phyloP scores from a whole-genome alignment of 2,329 filamentous ascomycete species.

The Ophiostoma quercus region DNA sequence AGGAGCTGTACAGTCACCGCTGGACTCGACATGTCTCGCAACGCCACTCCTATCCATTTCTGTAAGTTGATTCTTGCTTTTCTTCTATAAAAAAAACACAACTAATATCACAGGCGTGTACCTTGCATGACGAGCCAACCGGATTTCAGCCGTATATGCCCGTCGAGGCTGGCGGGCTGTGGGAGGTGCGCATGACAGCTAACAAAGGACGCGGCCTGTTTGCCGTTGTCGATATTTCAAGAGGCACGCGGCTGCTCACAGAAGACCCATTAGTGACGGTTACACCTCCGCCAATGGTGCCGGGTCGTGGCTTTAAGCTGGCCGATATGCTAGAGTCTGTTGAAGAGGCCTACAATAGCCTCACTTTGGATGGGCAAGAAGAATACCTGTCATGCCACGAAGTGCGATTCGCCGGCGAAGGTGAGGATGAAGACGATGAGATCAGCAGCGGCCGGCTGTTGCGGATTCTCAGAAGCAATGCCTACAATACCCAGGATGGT shows the following conservation, averaged over 20 bases:
- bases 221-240: constrained; percentile 34
- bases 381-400: constrained; percentile 33
- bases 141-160: neutral
- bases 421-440: constrained; percentile 21
- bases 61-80: neutral
- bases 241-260: constrained; percentile 39
- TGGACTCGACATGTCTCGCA: neutral
- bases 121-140: neutral
- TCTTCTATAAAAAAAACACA: neutral
- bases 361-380: constrained; percentile 29
- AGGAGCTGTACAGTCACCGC: neutral
- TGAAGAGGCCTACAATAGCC: constrained; percentile 27
- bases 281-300: constrained; percentile 31
- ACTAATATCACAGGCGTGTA: neutral
- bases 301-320: constrained; percentile 31
- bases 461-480: constrained; percentile 40
- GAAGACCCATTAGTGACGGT: constrained; percentile 38
- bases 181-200: constrained; percentile 27
- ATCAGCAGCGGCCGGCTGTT: constrained; percentile 23
- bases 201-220: constrained; percentile 42
- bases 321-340: constrained; percentile 35
- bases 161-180: neutral
- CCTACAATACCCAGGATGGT: constrained; percentile 33
- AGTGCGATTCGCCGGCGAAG: constrained; percentile 29
- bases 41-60: neutral